Evolutionary conservation across 768 basidiomycete species (phyloP), one percentile per base, ranked within the genome.

Genomic region (Hygrophoropsis aurantiaca): DNA sequence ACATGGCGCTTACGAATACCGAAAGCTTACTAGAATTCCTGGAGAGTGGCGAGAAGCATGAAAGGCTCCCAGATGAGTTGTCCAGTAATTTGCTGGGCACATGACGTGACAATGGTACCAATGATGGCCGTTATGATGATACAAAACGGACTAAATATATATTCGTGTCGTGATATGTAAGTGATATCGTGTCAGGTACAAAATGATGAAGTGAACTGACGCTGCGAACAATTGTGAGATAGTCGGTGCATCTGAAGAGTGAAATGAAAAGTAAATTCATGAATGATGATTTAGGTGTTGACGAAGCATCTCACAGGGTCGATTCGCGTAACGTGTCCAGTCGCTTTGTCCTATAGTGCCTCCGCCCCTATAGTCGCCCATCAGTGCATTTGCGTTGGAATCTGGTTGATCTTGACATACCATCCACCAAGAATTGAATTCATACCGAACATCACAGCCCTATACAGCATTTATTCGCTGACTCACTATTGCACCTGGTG

Each of bases 361-460:
- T 38, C 41, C 49, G 36, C 42, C 52, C 43, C 40, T 48, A 33
- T 43, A 45, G n/a, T n/a, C 27, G 13, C 27, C 6, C 13, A 7
- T 13, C 27, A 6, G 27, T 30, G 20, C 16, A 7, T 7, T 18
- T 18, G n/a, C 16, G 9, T n/a, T 18, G 37, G 37, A 38, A 38
- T 7, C 7, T 10, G 10, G 20, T n/a, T 20, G 15, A 45, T 10
- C 16, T 6, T 4, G 39, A 27, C 19, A 19, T n/a, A 49, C 53
- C 53, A 54, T 25, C 40, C 36, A 24, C 53, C 53, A 11, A 54
- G 45, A 35, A 54, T 43, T 38, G 49, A 39, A 27, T 49, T 54
- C 45, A 54, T 54, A 42, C 49, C 53, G 27, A 54, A 54, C 49
- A 54, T 54, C 53, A 54, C 47, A 32, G 49, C 40, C 53, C 53